phyloP scores from a whole-genome alignment of 306 rosid genomes.

The Pyrus communis region DNA sequence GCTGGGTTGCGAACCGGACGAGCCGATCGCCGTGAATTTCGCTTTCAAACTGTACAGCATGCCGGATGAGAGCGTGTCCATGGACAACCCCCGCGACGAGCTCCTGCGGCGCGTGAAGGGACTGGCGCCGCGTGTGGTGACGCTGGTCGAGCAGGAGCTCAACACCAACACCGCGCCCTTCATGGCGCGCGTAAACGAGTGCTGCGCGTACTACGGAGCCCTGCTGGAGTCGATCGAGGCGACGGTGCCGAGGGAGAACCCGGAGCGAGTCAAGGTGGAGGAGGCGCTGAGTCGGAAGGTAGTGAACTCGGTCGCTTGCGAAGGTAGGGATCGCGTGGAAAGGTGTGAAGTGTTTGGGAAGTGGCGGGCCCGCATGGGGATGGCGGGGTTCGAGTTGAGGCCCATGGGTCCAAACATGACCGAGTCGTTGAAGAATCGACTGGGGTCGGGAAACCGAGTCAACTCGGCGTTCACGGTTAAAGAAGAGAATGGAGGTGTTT shows the following conservation, averaged over 20 bases:
- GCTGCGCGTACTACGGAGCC: slow-evolving; percentile 43
- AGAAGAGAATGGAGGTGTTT: slow-evolving; percentile 72
- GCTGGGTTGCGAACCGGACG: slow-evolving; percentile 49
- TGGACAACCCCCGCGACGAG: slow-evolving; percentile 82
- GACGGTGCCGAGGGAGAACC: not conserved
- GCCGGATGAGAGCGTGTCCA: slow-evolving; percentile 90
- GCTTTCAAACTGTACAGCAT: slow-evolving; percentile 61
- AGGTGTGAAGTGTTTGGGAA: slow-evolving; percentile 89
- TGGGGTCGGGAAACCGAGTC: slow-evolving; percentile 25
- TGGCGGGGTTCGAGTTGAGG: slow-evolving; percentile 78
- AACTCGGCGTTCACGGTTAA: slow-evolving; percentile 52
- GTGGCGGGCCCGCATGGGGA: slow-evolving; percentile 90
- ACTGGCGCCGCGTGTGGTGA: slow-evolving; percentile 56
- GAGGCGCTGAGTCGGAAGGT: slow-evolving; percentile 61
- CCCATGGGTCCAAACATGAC: slow-evolving; percentile 51
- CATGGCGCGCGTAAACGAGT: slow-evolving; percentile 57
- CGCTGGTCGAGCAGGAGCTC: slow-evolving; percentile 68
- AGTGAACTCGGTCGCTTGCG: slow-evolving; percentile 61
- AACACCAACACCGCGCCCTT: slow-evolving; percentile 90
- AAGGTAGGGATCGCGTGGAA: slow-evolving; percentile 85
- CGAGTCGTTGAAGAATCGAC: slow-evolving; percentile 36
- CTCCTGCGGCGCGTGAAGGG: slow-evolving; percentile 75
- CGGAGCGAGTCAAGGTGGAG: slow-evolving; percentile 48
- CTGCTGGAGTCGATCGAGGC: slow-evolving; percentile 56
- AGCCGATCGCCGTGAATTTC: slow-evolving; percentile 56